Conservation (phyloP, 306 rosid genomes). For the Vigna unguiculata region DNA sequence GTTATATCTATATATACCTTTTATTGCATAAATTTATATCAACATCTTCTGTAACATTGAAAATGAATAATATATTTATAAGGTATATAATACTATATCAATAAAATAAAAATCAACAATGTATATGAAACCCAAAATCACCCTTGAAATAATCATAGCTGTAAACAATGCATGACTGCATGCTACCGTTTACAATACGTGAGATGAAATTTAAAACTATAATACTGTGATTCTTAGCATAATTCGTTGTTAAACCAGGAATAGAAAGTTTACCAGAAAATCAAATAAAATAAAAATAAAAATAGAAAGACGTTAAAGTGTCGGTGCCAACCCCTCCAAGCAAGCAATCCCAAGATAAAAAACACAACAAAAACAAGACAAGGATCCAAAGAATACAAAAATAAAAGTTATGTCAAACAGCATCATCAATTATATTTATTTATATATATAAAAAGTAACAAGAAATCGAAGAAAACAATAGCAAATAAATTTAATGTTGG, state of each 20-base stretch:
- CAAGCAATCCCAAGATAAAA: constrained; percentile 33
- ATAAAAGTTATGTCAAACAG: constrained; percentile 11
- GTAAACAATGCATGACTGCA: not conserved
- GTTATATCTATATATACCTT: not conserved
- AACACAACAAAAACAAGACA: not conserved
- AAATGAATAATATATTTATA: not conserved
- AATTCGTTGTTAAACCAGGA: constrained; percentile 26
- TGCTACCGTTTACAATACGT: not conserved
- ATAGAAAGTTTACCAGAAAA: not conserved
- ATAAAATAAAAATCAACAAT: not conserved
- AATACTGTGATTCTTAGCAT: not conserved
- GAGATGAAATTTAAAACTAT: not conserved
- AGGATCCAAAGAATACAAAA: constrained; percentile 1
- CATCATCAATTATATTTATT: constrained; percentile 31
- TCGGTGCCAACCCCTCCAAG: constrained; percentile 35
- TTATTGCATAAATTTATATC: not conserved
- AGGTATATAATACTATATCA: not conserved
- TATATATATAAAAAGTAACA: constrained; percentile 1
- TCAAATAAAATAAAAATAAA: not conserved
- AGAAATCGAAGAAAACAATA: constrained; percentile 44
- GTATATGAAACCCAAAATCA: not conserved
- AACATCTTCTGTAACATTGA: not conserved
- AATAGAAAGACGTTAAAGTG: constrained; percentile 4
- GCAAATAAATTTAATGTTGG: constrained; percentile 52
- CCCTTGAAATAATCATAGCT: not conserved